phyloP scores from a whole-genome alignment of 2,329 filamentous ascomycete species.

The Pseudogymnoascus sp. region DNA sequence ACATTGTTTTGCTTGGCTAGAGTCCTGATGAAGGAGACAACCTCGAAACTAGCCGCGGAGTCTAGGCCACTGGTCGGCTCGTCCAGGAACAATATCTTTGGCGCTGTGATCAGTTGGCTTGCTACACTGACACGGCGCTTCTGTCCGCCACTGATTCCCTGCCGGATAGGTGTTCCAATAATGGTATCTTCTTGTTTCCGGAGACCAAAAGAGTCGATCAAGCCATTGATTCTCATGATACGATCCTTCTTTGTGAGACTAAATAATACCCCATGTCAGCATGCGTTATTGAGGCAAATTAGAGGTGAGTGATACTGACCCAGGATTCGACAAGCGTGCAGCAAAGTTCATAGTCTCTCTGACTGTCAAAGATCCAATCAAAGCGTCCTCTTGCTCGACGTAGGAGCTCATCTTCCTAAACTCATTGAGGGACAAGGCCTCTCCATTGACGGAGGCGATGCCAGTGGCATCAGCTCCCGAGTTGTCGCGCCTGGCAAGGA shows the following conservation, averaged over 20 bases:
- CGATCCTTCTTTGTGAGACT: slow-evolving; percentile 8
- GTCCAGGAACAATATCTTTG: slow-evolving; percentile 44
- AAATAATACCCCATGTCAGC: neutral
- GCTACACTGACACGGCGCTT: slow-evolving; percentile 48
- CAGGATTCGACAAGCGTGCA: slow-evolving; percentile 51
- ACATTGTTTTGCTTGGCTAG: slow-evolving; percentile 60
- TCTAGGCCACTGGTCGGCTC: slow-evolving; percentile 48
- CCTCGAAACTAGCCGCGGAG: slow-evolving; percentile 61
- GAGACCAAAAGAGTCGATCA: slow-evolving; percentile 63
- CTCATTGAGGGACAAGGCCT: slow-evolving; percentile 39
- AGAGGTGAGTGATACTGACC: slow-evolving; percentile 29
- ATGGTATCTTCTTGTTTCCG: slow-evolving; percentile 57
- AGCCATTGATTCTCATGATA: slow-evolving; percentile 33
- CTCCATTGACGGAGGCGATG: slow-evolving; percentile 36
- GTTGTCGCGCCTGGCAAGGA: slow-evolving; percentile 61
- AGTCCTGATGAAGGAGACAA: slow-evolving; percentile 60
- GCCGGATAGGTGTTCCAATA: slow-evolving; percentile 65
- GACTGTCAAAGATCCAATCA: slow-evolving; percentile 72
- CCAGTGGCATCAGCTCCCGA: slow-evolving; percentile 43
- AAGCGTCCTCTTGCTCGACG: slow-evolving; percentile 75
- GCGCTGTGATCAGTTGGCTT: slow-evolving; percentile 47
- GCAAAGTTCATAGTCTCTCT: slow-evolving; percentile 69
- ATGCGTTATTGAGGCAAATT: neutral
- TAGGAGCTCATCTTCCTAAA: slow-evolving; percentile 62
- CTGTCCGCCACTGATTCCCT: slow-evolving; percentile 49